phyloP scores from a whole-genome alignment of 1,284 basidiomycete genomes.

The Sphaerobolus stellatus region DNA sequence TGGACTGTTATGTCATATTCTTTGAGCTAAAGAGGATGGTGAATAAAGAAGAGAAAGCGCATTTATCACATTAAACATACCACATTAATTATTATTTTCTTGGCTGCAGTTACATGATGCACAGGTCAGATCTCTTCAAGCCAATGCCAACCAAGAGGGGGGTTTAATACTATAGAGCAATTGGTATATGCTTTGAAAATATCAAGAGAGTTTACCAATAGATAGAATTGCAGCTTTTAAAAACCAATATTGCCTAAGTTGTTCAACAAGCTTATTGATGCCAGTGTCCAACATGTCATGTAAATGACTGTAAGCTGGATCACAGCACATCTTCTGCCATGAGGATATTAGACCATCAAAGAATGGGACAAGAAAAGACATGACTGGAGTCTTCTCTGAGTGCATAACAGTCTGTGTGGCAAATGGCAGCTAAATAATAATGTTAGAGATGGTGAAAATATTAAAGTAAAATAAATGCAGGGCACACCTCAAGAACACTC shows the following conservation, averaged over 20 bases:
- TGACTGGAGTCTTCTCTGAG: neutral
- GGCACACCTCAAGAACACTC: constrained; percentile 1
- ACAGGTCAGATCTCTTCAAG: neutral
- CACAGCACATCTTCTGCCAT: neutral
- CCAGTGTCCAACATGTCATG: neutral
- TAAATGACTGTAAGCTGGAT: neutral
- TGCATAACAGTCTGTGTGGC: neutral
- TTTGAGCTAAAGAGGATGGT: neutral
- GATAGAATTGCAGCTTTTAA: neutral
- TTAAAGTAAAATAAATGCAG: neutral
- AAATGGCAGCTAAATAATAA: neutral
- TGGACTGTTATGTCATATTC: neutral
- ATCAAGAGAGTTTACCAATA: neutral
- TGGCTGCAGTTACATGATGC: neutral
- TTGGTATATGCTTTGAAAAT: neutral
- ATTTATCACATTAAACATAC: neutral
- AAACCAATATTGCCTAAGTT: neutral
- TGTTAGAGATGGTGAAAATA: neutral
- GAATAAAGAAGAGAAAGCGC: neutral
- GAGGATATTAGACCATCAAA: neutral
- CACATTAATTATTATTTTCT: neutral
- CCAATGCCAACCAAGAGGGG: neutral
- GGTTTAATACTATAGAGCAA: neutral
- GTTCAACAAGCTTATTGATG: neutral
- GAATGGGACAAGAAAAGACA: neutral